Conservation (phyloP, 768 basidiomycete genomes). For the Suillus decipiens region DNA sequence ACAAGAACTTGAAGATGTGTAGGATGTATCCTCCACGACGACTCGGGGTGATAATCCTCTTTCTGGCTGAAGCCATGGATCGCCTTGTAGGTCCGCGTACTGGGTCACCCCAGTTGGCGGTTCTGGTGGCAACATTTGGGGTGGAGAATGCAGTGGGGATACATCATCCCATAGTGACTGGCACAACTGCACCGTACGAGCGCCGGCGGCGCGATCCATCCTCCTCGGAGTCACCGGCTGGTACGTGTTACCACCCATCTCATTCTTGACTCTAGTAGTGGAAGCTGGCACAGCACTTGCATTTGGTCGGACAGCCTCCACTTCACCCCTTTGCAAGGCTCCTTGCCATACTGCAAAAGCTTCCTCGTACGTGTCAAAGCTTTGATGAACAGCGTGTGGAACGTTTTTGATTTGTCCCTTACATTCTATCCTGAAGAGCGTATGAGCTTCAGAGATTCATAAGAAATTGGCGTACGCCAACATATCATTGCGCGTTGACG, state of each 20-base stretch:
- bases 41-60: constrained; percentile 18
- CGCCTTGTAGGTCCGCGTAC: constrained; percentile 21
- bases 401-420: constrained; percentile 45
- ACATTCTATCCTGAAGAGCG: constrained; percentile 44
- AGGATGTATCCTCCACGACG: constrained; percentile 20
- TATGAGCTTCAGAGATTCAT: constrained; percentile 12
- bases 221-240: background rate
- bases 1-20: constrained; percentile 15
- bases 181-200: constrained; percentile 14
- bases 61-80: constrained; percentile 12
- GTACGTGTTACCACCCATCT: constrained; percentile 4
- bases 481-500: constrained; percentile 20
- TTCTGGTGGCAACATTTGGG: constrained; percentile 18
- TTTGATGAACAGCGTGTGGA: constrained; percentile 42
- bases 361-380: constrained; percentile 44
- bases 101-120: constrained; percentile 29
- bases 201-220: constrained; percentile 7
- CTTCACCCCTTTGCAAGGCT: constrained; percentile 31
- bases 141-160: background rate
- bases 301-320: constrained; percentile 18
- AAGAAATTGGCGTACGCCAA: constrained; percentile 32
- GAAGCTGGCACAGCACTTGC: constrained; percentile 7
- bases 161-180: constrained; percentile 15
- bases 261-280: constrained; percentile 13
- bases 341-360: constrained; percentile 37